Evolutionary conservation across 2,329 filamentous ascomycete genomes (phyloP).

Genomic region (Metarhizium rileyi): DNA sequence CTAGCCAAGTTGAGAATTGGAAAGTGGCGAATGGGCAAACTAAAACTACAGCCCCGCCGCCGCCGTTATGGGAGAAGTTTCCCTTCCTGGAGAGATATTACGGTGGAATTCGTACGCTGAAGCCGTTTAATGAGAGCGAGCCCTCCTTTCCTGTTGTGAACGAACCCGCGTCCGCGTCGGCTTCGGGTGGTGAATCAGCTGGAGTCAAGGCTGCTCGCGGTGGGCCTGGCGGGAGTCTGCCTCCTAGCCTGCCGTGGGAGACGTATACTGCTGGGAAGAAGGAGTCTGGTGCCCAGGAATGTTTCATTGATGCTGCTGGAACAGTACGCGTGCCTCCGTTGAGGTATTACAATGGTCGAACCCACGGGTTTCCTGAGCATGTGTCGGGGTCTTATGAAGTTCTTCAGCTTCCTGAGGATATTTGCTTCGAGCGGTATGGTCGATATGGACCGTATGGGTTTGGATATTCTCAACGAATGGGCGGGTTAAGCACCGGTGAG

Average conservation of each 20-base stretch:
- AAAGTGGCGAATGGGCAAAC: conserved; percentile 44
- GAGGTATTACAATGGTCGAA: conserved; percentile 66
- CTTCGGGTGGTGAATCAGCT: conserved; percentile 4
- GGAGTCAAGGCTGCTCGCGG: conserved; percentile 9
- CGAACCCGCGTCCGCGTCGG: conserved; percentile 30
- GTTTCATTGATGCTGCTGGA: conserved; percentile 63
- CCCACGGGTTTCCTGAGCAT: conserved; percentile 74
- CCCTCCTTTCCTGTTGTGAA: conserved; percentile 72
- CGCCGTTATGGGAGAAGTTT: conserved; percentile 74
- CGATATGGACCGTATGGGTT: conserved; percentile 82
- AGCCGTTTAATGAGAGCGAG: conserved; percentile 53
- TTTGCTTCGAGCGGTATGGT: conserved; percentile 90
- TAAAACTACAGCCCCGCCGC: conserved; percentile 41
- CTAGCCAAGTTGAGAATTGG: conserved; percentile 61
- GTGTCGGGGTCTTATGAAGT: conserved; percentile 80
- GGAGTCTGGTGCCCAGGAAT: conserved; percentile 51
- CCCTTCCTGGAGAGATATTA: conserved; percentile 82
- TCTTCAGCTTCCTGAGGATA: conserved; percentile 67
- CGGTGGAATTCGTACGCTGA: conserved; percentile 69
- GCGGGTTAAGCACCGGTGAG: conserved; percentile 77
- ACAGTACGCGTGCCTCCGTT: conserved; percentile 59
- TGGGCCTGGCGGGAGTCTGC: conserved; percentile 6
- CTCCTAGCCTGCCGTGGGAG: conserved; percentile 23
- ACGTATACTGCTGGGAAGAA: conserved; percentile 29
- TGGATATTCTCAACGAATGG: conserved; percentile 69